Base-by-base conservation (phyloP, 495 filamentous ascomycete species). In the Podospora conica region DNA sequence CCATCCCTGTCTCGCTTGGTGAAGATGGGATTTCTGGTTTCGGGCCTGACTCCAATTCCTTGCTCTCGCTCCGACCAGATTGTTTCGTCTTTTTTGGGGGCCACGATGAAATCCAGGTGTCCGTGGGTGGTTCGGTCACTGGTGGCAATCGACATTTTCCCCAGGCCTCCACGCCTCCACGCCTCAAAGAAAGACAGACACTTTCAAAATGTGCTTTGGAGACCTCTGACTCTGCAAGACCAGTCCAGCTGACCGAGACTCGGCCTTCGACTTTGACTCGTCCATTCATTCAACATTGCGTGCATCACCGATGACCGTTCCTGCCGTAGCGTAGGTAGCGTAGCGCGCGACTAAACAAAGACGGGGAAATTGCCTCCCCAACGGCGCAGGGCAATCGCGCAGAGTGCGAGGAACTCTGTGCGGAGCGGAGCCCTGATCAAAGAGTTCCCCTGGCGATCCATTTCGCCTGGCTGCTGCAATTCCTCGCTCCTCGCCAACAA, bases 251-350 rank as follows among this genome's bases (percentile, higher is more conserved):
- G 29, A 61, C 27, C n/a, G 53, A 61, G 28, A 61, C 31, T 23
- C 29, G 40, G n/a, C 28, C 23, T 23, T 63, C 53, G 20, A 65
- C 48, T 60, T 59, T 65, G 33, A 65, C 64, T 65, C 48, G 64
- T 15, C 25, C 28, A 48, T 23, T 23, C 55, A 25, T 24, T 8
- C 22, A 28, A 22, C 28, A 53, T 48, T n/a, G 33, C 31, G 20
- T 31, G 60, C 40, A 31, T 31, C 31, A 54, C 20, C 61, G n/a
- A 28, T 60, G 21, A 9, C 56, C 65, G 73, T 74, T 67, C 71
- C 70, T 76, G 67, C 70, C 66, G 69, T 72, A 74, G 73, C 40
- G 25, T 64, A 64, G 63, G 69, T 72, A 74, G 73, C 40, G 25
- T 64, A 64, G 63, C 74, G 74, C 74, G 73, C 74, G 73, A 75